These are phyloP conservation scores for Pleurotus platypus DNA, from an alignment of 768 basidiomycete species.

Conservation along the genomic window DNA sequence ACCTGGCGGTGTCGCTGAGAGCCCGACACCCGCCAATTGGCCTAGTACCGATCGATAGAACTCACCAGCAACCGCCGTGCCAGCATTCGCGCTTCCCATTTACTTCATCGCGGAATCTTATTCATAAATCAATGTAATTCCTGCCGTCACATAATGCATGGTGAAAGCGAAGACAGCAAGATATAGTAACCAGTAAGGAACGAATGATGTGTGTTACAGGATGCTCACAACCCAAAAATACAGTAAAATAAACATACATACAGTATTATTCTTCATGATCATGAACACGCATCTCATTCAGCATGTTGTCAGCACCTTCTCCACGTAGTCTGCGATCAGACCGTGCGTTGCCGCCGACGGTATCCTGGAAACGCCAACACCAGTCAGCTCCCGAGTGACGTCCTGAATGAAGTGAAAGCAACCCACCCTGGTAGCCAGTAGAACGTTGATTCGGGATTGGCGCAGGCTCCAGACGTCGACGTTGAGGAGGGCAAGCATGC, in stretches of 20 bases:
- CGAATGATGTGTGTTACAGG: constrained; percentile 2
- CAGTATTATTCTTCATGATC: background rate
- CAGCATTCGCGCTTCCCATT: too few species aligned
- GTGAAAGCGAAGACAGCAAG: background rate
- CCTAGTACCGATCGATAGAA: background rate
- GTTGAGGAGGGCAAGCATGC: constrained; percentile 13
- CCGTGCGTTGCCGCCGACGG: constrained; percentile 33
- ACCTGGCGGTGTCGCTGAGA: constrained; percentile 54
- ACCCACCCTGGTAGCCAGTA: constrained; percentile 39
- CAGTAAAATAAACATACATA: constrained; percentile 1
- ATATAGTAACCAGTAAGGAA: constrained; percentile 3
- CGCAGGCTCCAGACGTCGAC: constrained; percentile 13
- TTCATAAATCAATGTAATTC: too few species aligned
- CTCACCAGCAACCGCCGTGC: too few species aligned
- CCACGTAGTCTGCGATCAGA: constrained; percentile 40
- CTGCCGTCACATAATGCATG: too few species aligned
- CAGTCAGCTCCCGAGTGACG: background rate
- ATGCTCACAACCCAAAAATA: constrained; percentile 5
- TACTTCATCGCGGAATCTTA: too few species aligned
- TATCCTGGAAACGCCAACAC: constrained; percentile 20
- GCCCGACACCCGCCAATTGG: constrained; percentile 52
- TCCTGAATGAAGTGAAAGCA: background rate
- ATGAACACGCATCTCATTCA: background rate
- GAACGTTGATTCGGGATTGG: constrained; percentile 33
- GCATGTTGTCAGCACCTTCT: constrained; percentile 28